These are phyloP conservation scores for Ogataea nitratoaversa DNA, from an alignment of 805 yeast species.

Conservation along the genomic window DNA sequence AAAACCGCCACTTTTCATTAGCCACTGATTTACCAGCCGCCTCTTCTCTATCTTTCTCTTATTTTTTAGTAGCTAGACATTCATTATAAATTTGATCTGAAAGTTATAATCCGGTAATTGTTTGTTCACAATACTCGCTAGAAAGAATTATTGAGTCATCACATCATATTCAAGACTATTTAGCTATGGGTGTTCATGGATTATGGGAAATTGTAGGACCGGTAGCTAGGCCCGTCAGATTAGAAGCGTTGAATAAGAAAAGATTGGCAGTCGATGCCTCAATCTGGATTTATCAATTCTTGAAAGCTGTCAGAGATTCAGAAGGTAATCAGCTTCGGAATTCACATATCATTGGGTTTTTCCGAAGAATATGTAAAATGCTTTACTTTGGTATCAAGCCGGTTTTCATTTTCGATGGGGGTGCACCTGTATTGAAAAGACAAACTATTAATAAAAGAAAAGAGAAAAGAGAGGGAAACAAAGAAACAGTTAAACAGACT, in stretches of 20 bases:
- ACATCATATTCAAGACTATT: too few relatives aligned
- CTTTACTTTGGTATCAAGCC: conserved; percentile 84
- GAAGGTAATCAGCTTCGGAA: conserved; percentile 74
- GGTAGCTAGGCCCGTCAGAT: conserved; percentile 81
- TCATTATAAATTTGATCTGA: too few relatives aligned
- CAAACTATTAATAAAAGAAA: conserved; percentile 72
- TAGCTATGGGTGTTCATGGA: conserved; percentile 96
- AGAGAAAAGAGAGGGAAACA: conserved; percentile 69
- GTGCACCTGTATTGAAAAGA: conserved; percentile 79
- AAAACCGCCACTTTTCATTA: background rate
- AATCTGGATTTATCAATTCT: conserved; percentile 95
- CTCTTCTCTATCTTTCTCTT: background rate
- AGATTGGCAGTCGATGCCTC: conserved; percentile 95
- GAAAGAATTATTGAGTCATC: background rate
- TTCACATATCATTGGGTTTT: conserved; percentile 94
- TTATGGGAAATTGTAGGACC: conserved; percentile 92
- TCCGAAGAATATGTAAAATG: conserved; percentile 86
- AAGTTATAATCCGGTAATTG: too few relatives aligned
- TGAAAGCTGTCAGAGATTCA: conserved; percentile 87
- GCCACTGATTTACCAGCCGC: background rate
- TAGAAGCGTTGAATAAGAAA: conserved; percentile 78
- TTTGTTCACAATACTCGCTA: background rate
- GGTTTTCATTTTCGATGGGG: conserved; percentile 93
- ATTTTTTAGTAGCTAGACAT: too few relatives aligned
- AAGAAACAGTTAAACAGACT: conserved; percentile 64